Conservation (phyloP, 352 stramenopile genomes). For the Pythium plurisporium region DNA sequence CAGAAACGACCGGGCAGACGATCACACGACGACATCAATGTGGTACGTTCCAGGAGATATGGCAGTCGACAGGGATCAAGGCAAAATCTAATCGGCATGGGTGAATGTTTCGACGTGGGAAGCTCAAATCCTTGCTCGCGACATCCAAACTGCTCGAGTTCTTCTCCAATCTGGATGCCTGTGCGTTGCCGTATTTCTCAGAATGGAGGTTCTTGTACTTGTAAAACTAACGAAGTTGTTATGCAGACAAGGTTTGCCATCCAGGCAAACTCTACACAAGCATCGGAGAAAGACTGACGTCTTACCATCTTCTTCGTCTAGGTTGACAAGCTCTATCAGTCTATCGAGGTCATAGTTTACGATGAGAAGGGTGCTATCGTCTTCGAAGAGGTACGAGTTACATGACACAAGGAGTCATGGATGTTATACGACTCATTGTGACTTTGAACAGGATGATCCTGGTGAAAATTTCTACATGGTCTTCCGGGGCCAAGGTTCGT, state of each 20-base stretch:
- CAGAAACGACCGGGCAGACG: constrained; percentile 44
- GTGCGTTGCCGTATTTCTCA: constrained; percentile 26
- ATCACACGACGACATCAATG: constrained; percentile 69
- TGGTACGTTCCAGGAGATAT: no score
- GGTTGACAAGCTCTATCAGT: constrained; percentile 76
- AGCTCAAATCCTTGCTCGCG: constrained; percentile 74
- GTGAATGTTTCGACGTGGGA: neutral
- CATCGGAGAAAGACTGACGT: no score
- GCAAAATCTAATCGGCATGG: no score
- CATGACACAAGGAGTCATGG: neutral
- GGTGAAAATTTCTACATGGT: constrained; percentile 80
- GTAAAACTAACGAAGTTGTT: neutral
- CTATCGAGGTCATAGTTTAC: constrained; percentile 46
- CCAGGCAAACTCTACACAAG: no score
- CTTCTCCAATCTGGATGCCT: constrained; percentile 75
- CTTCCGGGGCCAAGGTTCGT: constrained; percentile 62
- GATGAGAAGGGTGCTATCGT: constrained; percentile 44
- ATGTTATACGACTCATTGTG: neutral
- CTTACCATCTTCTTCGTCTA: constrained; percentile 16
- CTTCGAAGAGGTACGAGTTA: constrained; percentile 38
- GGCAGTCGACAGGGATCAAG: no score
- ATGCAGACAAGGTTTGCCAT: constrained; percentile 1
- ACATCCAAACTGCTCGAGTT: constrained; percentile 76
- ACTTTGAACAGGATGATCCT: constrained; percentile 48
- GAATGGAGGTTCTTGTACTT: neutral